Evolutionary conservation across 768 basidiomycete genomes (phyloP).

Genomic region (Russula ochroleuca): DNA sequence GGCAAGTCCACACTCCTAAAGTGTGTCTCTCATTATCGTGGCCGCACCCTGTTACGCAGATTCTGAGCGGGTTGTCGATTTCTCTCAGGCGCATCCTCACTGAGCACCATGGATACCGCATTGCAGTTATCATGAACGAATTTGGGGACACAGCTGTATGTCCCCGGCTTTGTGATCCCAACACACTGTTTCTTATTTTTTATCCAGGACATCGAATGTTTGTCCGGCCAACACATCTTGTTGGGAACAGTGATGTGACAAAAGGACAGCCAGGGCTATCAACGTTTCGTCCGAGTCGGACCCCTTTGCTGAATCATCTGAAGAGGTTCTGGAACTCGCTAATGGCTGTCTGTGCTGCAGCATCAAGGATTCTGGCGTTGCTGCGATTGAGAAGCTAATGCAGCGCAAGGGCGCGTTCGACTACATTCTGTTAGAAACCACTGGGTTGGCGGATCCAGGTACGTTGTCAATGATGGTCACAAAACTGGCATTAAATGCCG

Average conservation of each 20-base stretch:
- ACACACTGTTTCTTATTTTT: slow-evolving; percentile 19
- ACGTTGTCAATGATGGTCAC: slow-evolving; percentile 17
- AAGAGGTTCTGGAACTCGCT: slow-evolving; percentile 87
- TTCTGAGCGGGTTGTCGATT: neutral
- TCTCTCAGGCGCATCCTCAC: slow-evolving; percentile 73
- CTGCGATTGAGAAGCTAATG: slow-evolving; percentile 93
- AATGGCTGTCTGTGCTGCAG: slow-evolving; percentile 99
- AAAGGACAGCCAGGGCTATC: slow-evolving; percentile 68
- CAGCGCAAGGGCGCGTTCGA: slow-evolving; percentile 83
- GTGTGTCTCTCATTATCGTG: slow-evolving; percentile 39
- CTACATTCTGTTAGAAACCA: slow-evolving; percentile 93
- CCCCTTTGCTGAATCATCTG: slow-evolving; percentile 58
- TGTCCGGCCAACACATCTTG: slow-evolving; percentile 16
- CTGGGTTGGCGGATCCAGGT: slow-evolving; percentile 95
- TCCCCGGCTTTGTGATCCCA: slow-evolving; percentile 8
- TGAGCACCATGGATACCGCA: slow-evolving; percentile 89
- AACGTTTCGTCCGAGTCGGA: slow-evolving; percentile 69
- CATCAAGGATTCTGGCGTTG: slow-evolving; percentile 88
- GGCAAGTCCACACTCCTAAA: slow-evolving; percentile 92
- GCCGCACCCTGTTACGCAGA: neutral
- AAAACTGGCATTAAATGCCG: neutral
- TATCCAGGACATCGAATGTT: slow-evolving; percentile 86
- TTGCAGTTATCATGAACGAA: slow-evolving; percentile 98
- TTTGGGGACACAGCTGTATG: slow-evolving; percentile 92
- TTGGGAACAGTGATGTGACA: slow-evolving; percentile 3